Percentiles rank a stretch among this genome's conserved stretches.
phyloP scores from a whole-genome alignment of 2,329 filamentous ascomycete genomes.

The Fusarium duplospermum region DNA sequence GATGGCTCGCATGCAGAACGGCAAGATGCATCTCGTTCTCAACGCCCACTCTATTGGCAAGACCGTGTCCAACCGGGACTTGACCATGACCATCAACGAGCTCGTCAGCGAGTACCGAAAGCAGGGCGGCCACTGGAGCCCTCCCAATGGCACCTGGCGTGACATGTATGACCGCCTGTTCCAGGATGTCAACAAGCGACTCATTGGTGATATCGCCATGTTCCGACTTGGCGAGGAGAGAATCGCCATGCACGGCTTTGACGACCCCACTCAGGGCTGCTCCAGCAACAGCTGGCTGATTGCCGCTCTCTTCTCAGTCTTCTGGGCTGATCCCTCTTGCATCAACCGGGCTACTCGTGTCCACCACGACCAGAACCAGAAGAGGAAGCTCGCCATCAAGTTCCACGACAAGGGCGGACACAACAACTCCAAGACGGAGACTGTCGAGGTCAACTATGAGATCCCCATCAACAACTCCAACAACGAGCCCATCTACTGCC shows the following conservation, averaged over 20 bases:
- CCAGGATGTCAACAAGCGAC: slow-evolving; percentile 46
- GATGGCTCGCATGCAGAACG: slow-evolving; percentile 56
- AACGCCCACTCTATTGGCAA: slow-evolving; percentile 49
- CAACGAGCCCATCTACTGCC: slow-evolving; percentile 56
- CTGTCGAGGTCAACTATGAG: slow-evolving; percentile 56
- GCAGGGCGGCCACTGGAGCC: slow-evolving; percentile 49
- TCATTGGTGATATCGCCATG: slow-evolving; percentile 48
- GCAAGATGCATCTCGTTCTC: slow-evolving; percentile 57
- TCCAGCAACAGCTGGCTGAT: slow-evolving; percentile 57
- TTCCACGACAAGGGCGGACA: slow-evolving; percentile 59
- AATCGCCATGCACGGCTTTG: slow-evolving; percentile 46
- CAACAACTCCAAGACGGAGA: slow-evolving; percentile 53
- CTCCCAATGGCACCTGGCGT: slow-evolving; percentile 55
- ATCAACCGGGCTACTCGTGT: slow-evolving; percentile 53
- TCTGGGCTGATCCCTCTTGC: slow-evolving; percentile 55
- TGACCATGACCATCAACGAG: slow-evolving; percentile 56
- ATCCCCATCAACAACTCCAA: slow-evolving; percentile 58
- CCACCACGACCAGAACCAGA: slow-evolving; percentile 40
- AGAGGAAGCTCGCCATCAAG: slow-evolving; percentile 48
- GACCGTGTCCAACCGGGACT: slow-evolving; percentile 53
- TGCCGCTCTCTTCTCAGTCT: slow-evolving; percentile 58
- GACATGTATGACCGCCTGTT: slow-evolving; percentile 53
- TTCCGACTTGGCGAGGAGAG: slow-evolving; percentile 42
- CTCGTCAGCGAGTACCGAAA: slow-evolving; percentile 53
- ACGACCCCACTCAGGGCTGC: slow-evolving; percentile 58